Base-by-base conservation (phyloP, 2,329 filamentous ascomycete genomes). In the Fusarium tricinctum region DNA sequence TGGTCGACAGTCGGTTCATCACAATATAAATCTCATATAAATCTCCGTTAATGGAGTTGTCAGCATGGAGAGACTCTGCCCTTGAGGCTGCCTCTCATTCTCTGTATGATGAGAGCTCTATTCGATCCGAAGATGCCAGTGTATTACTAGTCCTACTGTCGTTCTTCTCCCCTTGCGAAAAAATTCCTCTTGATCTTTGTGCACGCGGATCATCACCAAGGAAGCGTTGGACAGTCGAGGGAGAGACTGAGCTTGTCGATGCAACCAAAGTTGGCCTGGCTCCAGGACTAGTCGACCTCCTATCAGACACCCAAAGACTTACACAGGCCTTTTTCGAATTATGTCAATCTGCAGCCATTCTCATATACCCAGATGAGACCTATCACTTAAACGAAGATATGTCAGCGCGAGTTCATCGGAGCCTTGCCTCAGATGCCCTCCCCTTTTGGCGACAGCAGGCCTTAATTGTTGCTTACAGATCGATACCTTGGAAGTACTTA, bases 221-320 rank as follows among this genome's bases (percentile, higher is more conserved):
- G 60, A 80, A 48, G 39, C 63, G 69, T 39, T 72, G 69, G 69
- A 72, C 63, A 13, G 35, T 40, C 8, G 53, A 70, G 17, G 69
- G 69, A 20, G 38, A 68, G 9, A 49, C 71, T 43, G 70, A 72
- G 58, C 63, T 35, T 57, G 53, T n/a, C 76, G 78, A 63, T 65
- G 81, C 71, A 76, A 79, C 22, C 77, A 79, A 13, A 4, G 44
- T 54, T 51, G 69, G 69, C 14, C 39, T 72, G 46, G 42, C 43
- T 35, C 22, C 52, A 10, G 62, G 49, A 35, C 40, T 72, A 30
- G 22, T 42, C 23, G 46, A 51, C 15, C 48, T 72, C 6, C 39
- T 72, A 13, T 49, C 69, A 20, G 45, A 72, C 46, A 13, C 15
- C 6, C 44, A 47, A 39, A 57, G 64, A 52, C 43, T 72, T 42